phyloP scores from a whole-genome alignment of 176 grass and related monocot genomes.

The Oryza coarctata region DNA sequence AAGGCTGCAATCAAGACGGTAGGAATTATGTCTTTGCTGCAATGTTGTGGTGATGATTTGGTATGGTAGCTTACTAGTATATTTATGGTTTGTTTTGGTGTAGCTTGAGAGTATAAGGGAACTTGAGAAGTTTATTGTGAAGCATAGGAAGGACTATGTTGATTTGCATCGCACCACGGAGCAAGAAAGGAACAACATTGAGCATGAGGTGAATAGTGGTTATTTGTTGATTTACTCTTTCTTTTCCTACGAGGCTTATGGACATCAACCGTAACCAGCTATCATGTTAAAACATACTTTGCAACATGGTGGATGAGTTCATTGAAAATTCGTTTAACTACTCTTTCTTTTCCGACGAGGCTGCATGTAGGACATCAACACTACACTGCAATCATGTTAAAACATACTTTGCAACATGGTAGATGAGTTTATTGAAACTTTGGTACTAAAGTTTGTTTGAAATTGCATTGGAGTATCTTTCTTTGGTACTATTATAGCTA shows the following conservation, averaged over 20 bases:
- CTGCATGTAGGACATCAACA: background rate
- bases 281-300: background rate
- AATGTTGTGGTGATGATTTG: background rate
- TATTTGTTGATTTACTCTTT: background rate
- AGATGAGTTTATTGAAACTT: background rate
- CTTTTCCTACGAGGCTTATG: background rate
- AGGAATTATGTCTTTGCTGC: background rate
- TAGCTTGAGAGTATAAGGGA: slow-evolving; percentile 86
- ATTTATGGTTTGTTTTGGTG: slow-evolving; percentile 22
- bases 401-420: background rate
- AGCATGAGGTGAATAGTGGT: slow-evolving; percentile 72
- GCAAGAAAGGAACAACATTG: slow-evolving; percentile 93
- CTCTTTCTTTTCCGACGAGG: background rate
- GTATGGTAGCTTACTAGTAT: background rate
- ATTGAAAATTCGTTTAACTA: background rate
- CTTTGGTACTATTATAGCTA: background rate
- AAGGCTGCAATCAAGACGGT: slow-evolving; percentile 91
- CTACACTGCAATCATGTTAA: background rate
- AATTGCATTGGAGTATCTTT: background rate
- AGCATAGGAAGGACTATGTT: slow-evolving; percentile 85
- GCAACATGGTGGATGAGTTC: background rate
- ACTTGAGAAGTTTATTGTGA: slow-evolving; percentile 76
- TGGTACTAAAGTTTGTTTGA: background rate
- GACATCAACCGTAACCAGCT: background rate
- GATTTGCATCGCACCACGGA: slow-evolving; percentile 88